These are phyloP conservation scores for Xylariaceae sp. DNA, from an alignment of 2,329 filamentous ascomycete genomes.

Conservation along the genomic window DNA sequence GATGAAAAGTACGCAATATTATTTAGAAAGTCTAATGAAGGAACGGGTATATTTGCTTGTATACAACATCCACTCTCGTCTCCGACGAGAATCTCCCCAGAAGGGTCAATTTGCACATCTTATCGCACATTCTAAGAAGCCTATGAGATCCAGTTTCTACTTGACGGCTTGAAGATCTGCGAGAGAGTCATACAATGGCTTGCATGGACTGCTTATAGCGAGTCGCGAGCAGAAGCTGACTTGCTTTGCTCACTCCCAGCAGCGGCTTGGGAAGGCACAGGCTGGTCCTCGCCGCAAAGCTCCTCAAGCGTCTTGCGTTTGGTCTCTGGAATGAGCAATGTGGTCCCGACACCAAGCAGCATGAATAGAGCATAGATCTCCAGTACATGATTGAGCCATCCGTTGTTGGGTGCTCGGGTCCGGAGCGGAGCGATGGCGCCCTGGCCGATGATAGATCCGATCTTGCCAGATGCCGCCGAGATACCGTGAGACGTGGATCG, in stretches of 20 bases:
- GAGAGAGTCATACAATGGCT: neutral
- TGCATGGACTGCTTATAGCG: neutral
- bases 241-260: conserved; percentile 13
- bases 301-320: conserved; percentile 71
- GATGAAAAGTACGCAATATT: neutral
- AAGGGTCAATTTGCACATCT: neutral
- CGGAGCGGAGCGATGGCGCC: conserved; percentile 54
- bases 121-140: neutral
- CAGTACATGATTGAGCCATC: conserved; percentile 75
- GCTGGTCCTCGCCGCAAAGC: conserved; percentile 40
- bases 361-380: conserved; percentile 75
- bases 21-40: conserved; percentile 4
- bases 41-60: conserved; percentile 18
- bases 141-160: neutral
- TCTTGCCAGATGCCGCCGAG: conserved; percentile 52
- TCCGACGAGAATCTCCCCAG: neutral
- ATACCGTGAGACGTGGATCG: conserved; percentile 56
- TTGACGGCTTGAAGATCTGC: neutral
- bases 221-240: neutral
- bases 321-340: conserved; percentile 68
- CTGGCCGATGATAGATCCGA: conserved; percentile 55
- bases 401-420: conserved; percentile 43
- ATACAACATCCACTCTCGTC: neutral
- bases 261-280: conserved; percentile 3
- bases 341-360: conserved; percentile 66